These are phyloP conservation scores for Aspergillus novofumigatus DNA, from an alignment of 2,329 filamentous ascomycete genomes.

Conservation along the genomic window DNA sequence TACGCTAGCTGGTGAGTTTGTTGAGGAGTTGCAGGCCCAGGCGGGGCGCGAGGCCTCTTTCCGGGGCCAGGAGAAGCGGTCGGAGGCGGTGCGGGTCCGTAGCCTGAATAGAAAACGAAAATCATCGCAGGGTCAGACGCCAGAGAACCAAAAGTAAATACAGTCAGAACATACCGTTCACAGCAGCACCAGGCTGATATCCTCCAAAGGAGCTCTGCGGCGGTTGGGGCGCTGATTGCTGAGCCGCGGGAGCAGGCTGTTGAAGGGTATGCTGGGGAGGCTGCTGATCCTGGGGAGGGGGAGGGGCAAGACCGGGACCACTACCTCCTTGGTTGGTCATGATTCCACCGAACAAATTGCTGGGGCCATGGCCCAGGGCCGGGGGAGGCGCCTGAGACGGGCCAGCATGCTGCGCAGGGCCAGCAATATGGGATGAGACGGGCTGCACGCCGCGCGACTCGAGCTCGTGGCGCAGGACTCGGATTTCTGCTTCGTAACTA, in stretches of 20 bases:
- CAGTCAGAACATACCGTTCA: conserved; percentile 53
- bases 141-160: conserved; percentile 17
- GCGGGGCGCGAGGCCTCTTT: conserved; percentile 63
- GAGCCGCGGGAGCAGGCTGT: conserved; percentile 55
- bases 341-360: conserved; percentile 90
- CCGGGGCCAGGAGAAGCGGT: conserved; percentile 83
- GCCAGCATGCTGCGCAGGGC: conserved; percentile 70
- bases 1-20: conserved; percentile 86
- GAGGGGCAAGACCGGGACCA: conserved; percentile 76
- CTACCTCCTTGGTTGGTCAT: conserved; percentile 88
- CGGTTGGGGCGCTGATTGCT: conserved; percentile 64
- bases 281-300: conserved; percentile 63
- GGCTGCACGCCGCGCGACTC: conserved; percentile 63
- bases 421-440: conserved; percentile 65
- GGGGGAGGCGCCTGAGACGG: conserved; percentile 81
- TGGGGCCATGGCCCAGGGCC: conserved; percentile 78
- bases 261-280: conserved; percentile 56
- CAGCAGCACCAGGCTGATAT: conserved; percentile 60
- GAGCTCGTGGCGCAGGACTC: conserved; percentile 80
- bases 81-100: conserved; percentile 75
- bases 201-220: conserved; percentile 66
- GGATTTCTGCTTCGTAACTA: conserved; percentile 92
- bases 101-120: conserved; percentile 49
- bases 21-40: conserved; percentile 78
- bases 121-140: conserved; percentile 49